Evolutionary conservation across 768 basidiomycete species (phyloP).

Genomic region (Butyriboletus loyo): DNA sequence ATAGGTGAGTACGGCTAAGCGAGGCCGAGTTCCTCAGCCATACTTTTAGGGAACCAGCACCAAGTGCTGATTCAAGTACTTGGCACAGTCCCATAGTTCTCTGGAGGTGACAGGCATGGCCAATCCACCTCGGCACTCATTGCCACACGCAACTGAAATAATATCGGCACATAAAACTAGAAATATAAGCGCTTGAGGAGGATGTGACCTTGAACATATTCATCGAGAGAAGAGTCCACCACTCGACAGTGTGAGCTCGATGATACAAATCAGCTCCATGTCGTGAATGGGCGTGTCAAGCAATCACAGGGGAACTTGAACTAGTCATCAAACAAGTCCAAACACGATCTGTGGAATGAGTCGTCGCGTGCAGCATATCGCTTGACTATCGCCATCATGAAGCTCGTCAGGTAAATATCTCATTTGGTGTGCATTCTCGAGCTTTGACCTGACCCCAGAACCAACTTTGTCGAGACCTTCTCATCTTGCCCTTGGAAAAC

Average conservation of each 20-base stretch:
- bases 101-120: too few species aligned
- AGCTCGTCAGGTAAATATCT: constrained; percentile 70
- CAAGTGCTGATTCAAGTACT: too few species aligned
- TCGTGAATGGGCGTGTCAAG: too few species aligned
- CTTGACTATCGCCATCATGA: constrained; percentile 50
- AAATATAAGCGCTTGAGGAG: background rate
- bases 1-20: too few species aligned
- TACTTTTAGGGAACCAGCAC: background rate
- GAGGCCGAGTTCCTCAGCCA: background rate
- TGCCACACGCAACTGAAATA: background rate
- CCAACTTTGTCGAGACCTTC: background rate
- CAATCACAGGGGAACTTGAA: too few species aligned
- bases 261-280: background rate
- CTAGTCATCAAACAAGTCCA: constrained; percentile 16
- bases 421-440: constrained; percentile 1
- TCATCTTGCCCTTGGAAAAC: constrained; percentile 6
- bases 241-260: background rate
- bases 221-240: background rate
- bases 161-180: background rate
- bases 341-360: constrained; percentile 17
- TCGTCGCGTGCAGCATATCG: constrained; percentile 15
- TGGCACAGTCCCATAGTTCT: too few species aligned
- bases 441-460: constrained; percentile 6
- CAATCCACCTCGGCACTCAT: too few species aligned
- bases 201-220: background rate